Percentiles rank a stretch among this genome's conserved stretches.
phyloP scores from a whole-genome alignment of 2,329 filamentous ascomycete species.

The Monosporascus sp. region DNA sequence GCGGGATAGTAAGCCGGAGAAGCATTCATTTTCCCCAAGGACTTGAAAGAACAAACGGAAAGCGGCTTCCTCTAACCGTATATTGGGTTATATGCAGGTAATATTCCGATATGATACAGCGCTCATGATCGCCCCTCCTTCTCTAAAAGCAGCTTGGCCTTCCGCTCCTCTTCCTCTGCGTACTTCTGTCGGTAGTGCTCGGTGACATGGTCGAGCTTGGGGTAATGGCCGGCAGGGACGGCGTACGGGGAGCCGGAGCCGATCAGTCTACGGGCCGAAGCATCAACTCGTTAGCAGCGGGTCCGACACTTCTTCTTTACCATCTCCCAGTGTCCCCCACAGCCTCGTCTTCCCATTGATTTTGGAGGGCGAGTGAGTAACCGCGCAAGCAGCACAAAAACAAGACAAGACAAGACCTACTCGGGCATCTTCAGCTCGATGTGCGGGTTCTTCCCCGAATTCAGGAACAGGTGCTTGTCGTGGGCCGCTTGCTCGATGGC shows the following conservation, averaged over 20 bases:
- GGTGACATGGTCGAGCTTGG: constrained; percentile 50
- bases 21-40: too few relatives aligned
- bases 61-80: too few relatives aligned
- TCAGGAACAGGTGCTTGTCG: constrained; percentile 51
- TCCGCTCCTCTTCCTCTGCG: constrained; percentile 50
- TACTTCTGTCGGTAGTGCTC: constrained; percentile 54
- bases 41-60: too few relatives aligned
- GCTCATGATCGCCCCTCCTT: constrained; percentile 20
- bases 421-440: constrained; percentile 53
- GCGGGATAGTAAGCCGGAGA: too few relatives aligned
- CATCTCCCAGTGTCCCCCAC: too few relatives aligned
- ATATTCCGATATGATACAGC: too few relatives aligned
- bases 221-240: constrained; percentile 49
- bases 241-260: constrained; percentile 46
- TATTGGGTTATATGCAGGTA: too few relatives aligned
- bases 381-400: background rate
- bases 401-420: constrained; percentile 36
- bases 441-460: constrained; percentile 38
- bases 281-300: constrained; percentile 5
- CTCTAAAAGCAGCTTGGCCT: constrained; percentile 43
- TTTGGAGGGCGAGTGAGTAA: too few relatives aligned
- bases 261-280: constrained; percentile 35
- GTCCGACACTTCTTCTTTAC: too few relatives aligned
- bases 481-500: constrained; percentile 51
- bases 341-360: too few relatives aligned